These are phyloP conservation scores for Hordeum pubiflorum DNA, from an alignment of 202 grass and related monocot species.

Conservation along the genomic window DNA sequence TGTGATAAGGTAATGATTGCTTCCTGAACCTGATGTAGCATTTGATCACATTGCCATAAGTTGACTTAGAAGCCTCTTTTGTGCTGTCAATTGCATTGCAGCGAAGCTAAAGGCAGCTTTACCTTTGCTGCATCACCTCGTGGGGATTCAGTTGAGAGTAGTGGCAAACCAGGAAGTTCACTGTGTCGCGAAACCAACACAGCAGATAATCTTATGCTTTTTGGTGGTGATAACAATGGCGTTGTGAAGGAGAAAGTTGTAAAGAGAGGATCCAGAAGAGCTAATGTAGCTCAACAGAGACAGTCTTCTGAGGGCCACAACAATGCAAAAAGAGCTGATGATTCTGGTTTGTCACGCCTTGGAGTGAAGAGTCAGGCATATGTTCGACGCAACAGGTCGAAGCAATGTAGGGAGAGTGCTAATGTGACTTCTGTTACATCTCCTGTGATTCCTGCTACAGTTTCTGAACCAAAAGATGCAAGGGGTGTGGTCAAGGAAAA, in stretches of 20 bases:
- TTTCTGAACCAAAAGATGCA: constrained; percentile 23
- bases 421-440: constrained; percentile 38
- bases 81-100: constrained; percentile 27
- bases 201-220: constrained; percentile 74
- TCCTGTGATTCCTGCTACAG: constrained; percentile 17
- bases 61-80: constrained; percentile 14
- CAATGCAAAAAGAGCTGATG: constrained; percentile 56
- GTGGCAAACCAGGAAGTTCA: constrained; percentile 55
- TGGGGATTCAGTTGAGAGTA: constrained; percentile 82
- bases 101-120: constrained; percentile 86
- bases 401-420: constrained; percentile 31
- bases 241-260: constrained; percentile 35
- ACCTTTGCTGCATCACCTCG: constrained; percentile 51
- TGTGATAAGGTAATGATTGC: constrained; percentile 55
- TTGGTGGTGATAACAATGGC: constrained; percentile 49
- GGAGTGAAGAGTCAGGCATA: constrained; percentile 72
- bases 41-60: constrained; percentile 27
- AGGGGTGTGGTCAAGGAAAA: constrained; percentile 14
- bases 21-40: background rate
- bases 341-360: constrained; percentile 55
- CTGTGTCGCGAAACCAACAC: constrained; percentile 52
- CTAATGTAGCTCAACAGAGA: constrained; percentile 39
- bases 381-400: constrained; percentile 64
- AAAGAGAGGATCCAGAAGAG: constrained; percentile 58
- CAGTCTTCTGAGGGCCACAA: constrained; percentile 40